Conservation (phyloP, 768 basidiomycete genomes). For the Suillus tomentosus region DNA sequence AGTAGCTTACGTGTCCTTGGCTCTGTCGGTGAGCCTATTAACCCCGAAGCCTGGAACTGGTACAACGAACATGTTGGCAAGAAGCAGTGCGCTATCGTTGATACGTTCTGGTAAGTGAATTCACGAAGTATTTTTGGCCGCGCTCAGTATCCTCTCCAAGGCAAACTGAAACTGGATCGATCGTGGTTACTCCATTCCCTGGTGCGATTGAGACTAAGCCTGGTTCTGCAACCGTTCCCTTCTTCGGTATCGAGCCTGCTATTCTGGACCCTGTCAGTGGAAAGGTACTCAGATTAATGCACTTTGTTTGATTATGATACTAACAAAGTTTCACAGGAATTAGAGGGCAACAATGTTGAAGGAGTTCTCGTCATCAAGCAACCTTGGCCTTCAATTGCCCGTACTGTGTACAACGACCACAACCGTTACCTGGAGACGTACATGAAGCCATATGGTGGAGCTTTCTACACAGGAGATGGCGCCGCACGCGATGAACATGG, state of each 20-base stretch:
- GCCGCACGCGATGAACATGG: conserved; percentile 93
- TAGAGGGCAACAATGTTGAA: conserved; percentile 83
- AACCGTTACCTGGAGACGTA: conserved; percentile 80
- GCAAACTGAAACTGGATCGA: conserved; percentile 99
- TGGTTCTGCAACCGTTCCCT: conserved; percentile 95
- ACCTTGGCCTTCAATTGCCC: conserved; percentile 96
- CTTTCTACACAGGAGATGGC: conserved; percentile 98
- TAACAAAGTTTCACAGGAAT: conserved; percentile 41
- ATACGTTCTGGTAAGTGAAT: conserved; percentile 76
- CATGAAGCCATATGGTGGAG: conserved; percentile 86
- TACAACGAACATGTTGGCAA: conserved; percentile 94
- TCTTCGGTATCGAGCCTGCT: conserved; percentile 91
- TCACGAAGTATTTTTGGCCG: neutral
- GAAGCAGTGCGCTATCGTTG: conserved; percentile 87
- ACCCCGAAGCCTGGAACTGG: conserved; percentile 99
- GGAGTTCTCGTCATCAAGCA: conserved; percentile 84
- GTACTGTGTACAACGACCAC: conserved; percentile 91
- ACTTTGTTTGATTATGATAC: neutral
- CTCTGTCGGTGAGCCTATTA: conserved; percentile 96
- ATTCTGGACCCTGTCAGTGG: conserved; percentile 87
- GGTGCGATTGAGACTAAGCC: conserved; percentile 96
- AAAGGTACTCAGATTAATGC: conserved; percentile 39
- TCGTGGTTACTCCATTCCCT: conserved; percentile 93
- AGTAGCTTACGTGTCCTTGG: conserved; percentile 84
- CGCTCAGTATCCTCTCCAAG: conserved; percentile 33